Conservation (phyloP, 2,329 filamentous ascomycete species). For the Xylaria sp. region DNA sequence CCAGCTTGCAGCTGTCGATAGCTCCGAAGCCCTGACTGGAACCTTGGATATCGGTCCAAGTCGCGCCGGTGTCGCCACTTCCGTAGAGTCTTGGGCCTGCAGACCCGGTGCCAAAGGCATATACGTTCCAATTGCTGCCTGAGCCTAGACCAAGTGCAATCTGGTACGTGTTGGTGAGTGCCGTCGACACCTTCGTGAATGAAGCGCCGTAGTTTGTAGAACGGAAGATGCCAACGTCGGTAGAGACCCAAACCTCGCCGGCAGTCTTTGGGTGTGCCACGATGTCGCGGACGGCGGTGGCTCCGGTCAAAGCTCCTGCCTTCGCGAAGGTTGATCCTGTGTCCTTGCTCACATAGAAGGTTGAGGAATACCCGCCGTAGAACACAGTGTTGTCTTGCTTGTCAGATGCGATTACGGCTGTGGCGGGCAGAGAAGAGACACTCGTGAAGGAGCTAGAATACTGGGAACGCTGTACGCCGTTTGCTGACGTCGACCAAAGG, state of each 20-base stretch:
- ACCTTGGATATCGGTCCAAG: conserved; percentile 61
- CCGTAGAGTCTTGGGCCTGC: conserved; percentile 58
- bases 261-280: conserved; percentile 65
- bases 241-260: conserved; percentile 69
- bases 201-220: conserved; percentile 61
- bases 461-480: conserved; percentile 56
- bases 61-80: conserved; percentile 55
- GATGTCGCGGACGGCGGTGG: conserved; percentile 63
- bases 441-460: conserved; percentile 56
- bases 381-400: conserved; percentile 63
- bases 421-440: conserved; percentile 57
- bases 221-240: conserved; percentile 63
- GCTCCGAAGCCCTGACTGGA: conserved; percentile 56
- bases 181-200: conserved; percentile 55
- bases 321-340: conserved; percentile 58
- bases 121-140: conserved; percentile 56
- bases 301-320: conserved; percentile 53
- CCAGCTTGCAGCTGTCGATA: conserved; percentile 53
- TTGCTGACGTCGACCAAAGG: conserved; percentile 57
- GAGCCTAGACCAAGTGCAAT: conserved; percentile 57
- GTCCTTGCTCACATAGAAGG: conserved; percentile 64
- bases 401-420: conserved; percentile 63
- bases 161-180: conserved; percentile 54
- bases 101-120: conserved; percentile 58
- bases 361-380: conserved; percentile 59